Conservation (phyloP, 441 rosid genomes). For the Populus hybrid region DNA sequence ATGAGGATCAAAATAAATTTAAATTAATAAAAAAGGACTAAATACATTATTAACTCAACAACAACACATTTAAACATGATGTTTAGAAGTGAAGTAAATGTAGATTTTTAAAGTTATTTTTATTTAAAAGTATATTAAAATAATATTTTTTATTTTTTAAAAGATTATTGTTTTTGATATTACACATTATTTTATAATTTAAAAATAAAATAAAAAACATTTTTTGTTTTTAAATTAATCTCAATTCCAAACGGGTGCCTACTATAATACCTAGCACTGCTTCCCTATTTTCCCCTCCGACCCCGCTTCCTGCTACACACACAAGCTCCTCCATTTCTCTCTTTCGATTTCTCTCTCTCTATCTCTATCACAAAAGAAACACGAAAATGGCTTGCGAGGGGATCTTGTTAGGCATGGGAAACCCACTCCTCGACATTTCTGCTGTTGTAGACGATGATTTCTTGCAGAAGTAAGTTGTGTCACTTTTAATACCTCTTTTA, state of each 20-base stretch:
- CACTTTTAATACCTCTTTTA: background rate
- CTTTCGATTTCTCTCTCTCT: background rate
- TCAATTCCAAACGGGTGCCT: background rate
- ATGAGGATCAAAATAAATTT: background rate
- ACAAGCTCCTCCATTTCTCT: background rate
- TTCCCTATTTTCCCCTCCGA: background rate
- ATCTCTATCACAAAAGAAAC: background rate
- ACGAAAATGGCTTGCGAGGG: conserved; percentile 59
- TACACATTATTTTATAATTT: no score
- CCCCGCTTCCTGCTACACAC: background rate
- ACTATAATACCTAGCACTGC: background rate
- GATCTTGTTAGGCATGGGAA: conserved; percentile 86
- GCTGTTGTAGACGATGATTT: conserved; percentile 84
- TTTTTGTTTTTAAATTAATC: no score
- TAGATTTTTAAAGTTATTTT: no score
- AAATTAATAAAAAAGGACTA: no score
- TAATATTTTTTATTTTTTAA: no score
- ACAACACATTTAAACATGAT: no score
- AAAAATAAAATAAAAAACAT: no score
- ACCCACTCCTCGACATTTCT: conserved; percentile 93
- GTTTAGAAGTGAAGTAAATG: no score
- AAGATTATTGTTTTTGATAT: no score
- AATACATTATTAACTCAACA: no score
- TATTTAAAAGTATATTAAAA: no score
- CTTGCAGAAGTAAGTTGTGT: conserved; percentile 51